phyloP scores from a whole-genome alignment of 1,284 basidiomycete genomes.

The Xanthoconium separans region DNA sequence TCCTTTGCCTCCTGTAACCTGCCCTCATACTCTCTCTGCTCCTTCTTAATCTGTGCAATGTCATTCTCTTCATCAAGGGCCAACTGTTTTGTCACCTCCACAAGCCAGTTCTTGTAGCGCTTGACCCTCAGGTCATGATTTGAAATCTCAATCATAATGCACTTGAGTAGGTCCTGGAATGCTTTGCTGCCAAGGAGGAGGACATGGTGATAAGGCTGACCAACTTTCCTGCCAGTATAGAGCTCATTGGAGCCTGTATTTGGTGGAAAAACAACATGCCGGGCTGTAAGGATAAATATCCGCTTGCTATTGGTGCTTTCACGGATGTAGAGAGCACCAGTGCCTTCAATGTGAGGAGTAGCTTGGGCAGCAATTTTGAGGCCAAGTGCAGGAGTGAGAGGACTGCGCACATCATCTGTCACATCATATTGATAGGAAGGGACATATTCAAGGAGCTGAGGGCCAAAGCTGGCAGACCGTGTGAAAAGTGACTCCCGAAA shows the following conservation, averaged over 20 bases:
- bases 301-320: neutral
- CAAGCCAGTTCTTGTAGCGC: neutral
- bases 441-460: neutral
- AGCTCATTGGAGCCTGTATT: neutral
- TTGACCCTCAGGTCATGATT: neutral
- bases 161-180: neutral
- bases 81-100: neutral
- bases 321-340: neutral
- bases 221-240: neutral
- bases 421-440: too few species aligned
- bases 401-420: neutral
- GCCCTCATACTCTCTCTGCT: neutral
- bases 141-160: neutral
- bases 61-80: neutral
- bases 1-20: neutral
- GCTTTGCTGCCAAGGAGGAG: neutral
- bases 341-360: neutral
- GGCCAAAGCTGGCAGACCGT: neutral
- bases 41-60: neutral
- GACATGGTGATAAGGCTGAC: neutral
- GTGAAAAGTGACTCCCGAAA: neutral
- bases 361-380: neutral
- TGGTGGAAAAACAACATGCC: neutral
- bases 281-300: neutral
- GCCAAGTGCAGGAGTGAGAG: neutral